These are phyloP conservation scores for Heterobasidion parviporum DNA, from an alignment of 1,284 basidiomycete species.

Conservation along the genomic window DNA sequence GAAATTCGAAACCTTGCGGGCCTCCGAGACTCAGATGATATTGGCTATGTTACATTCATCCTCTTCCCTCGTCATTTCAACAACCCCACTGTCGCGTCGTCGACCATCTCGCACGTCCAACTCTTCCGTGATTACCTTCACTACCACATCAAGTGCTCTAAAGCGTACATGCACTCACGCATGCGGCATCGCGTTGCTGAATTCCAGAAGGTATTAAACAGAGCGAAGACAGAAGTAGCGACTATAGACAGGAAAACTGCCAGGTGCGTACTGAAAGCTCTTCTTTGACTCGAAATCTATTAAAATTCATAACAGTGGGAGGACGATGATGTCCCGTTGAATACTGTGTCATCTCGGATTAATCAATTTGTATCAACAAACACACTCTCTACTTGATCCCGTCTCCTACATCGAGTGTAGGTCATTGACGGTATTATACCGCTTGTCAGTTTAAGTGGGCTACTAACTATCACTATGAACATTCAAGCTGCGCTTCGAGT, in stretches of 20 bases:
- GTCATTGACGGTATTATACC: too few species aligned
- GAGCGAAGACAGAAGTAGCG: conserved; percentile 93
- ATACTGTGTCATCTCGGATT: too few species aligned
- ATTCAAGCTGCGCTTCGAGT: too few species aligned
- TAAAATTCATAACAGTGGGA: conserved; percentile 27
- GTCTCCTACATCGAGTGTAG: too few species aligned
- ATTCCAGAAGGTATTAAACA: conserved; percentile 96
- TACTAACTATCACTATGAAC: too few species aligned
- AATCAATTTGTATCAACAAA: too few species aligned
- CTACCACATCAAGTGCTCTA: conserved; percentile 99
- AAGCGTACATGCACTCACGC: conserved; percentile 98
- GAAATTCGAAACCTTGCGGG: conserved; percentile 88
- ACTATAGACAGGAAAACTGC: conserved; percentile 88
- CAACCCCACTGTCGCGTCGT: conserved; percentile 64
- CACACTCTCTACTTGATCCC: too few species aligned
- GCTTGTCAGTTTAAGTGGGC: too few species aligned
- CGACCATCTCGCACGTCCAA: conserved; percentile 93
- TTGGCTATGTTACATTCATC: conserved; percentile 98
- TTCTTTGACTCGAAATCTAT: conserved; percentile 7
- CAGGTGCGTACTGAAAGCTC: conserved; percentile 43
- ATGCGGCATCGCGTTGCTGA: conserved; percentile 94
- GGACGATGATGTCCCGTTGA: conserved; percentile 32
- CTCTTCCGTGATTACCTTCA: conserved; percentile 98
- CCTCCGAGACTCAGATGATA: conserved; percentile 80
- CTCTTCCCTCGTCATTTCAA: conserved; percentile 95